Conservation (phyloP, 768 basidiomycete species). For the Panus rudis region DNA sequence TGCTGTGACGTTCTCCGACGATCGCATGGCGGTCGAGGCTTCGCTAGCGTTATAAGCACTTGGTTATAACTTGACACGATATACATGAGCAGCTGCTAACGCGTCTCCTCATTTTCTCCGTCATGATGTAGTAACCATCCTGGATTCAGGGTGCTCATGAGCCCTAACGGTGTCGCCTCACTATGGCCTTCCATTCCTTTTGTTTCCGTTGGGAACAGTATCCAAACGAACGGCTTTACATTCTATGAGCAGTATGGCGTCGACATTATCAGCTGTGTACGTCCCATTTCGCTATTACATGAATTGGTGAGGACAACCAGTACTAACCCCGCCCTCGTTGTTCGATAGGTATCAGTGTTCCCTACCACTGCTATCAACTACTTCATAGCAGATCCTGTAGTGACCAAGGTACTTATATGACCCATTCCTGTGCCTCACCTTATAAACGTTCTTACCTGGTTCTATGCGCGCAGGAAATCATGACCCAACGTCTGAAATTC, state of each 20-base stretch:
- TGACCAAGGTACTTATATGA: conserved; percentile 7
- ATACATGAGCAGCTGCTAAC: too few species aligned
- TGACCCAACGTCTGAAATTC: conserved; percentile 41
- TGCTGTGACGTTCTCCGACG: too few species aligned
- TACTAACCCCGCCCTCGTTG: conserved; percentile 12
- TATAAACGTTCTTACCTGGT: background rate
- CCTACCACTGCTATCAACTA: conserved; percentile 5
- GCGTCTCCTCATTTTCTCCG: background rate
- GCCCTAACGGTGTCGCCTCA: conserved; percentile 8
- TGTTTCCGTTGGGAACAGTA: conserved; percentile 1
- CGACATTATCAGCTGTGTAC: conserved; percentile 5
- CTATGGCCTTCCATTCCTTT: conserved; percentile 10
- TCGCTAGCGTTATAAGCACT: too few species aligned
- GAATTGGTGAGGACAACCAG: too few species aligned
- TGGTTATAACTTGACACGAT: too few species aligned
- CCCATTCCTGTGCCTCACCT: background rate
- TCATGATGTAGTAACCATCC: conserved; percentile 6
- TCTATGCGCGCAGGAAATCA: conserved; percentile 37
- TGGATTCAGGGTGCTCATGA: conserved; percentile 7
- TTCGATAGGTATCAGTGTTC: conserved; percentile 7
- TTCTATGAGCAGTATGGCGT: conserved; percentile 6
- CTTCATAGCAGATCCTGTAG: conserved; percentile 13
- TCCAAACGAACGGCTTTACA: too few species aligned
- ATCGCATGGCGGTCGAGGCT: too few species aligned
- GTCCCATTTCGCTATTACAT: too few species aligned